These are phyloP conservation scores for Fraxinus latifolia DNA, from an alignment of 305 asterid species.

Conservation along the genomic window DNA sequence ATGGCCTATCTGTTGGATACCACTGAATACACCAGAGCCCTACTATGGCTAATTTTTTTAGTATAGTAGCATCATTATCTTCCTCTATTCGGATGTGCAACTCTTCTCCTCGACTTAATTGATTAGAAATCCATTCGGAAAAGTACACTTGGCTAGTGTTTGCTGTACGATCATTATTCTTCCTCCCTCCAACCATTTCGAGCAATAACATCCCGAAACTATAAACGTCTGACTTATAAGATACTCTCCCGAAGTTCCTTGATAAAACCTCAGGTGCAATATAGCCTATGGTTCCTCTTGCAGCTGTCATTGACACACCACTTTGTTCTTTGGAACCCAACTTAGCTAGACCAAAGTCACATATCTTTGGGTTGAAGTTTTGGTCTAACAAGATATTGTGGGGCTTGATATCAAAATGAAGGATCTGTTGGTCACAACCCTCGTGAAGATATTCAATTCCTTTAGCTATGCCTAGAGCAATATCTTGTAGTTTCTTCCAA, in stretches of 20 bases:
- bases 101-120: slow-evolving; percentile 13
- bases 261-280: slow-evolving; percentile 20
- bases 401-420: slow-evolving; percentile 28
- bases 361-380: slow-evolving; percentile 14
- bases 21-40: slow-evolving; percentile 32
- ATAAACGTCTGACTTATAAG: slow-evolving; percentile 19
- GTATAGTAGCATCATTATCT: slow-evolving; percentile 2
- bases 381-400: slow-evolving; percentile 16
- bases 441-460: slow-evolving; percentile 34
- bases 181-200: slow-evolving; percentile 25
- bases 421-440: slow-evolving; percentile 27
- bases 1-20: slow-evolving; percentile 24
- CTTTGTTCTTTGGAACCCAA: slow-evolving; percentile 24
- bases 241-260: slow-evolving; percentile 8
- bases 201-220: slow-evolving; percentile 27
- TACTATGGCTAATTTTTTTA: slow-evolving; percentile 8
- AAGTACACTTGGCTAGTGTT: slow-evolving; percentile 17
- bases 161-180: slow-evolving; percentile 9
- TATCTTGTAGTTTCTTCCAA: slow-evolving; percentile 13
- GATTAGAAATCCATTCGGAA: slow-evolving; percentile 17
- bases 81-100: slow-evolving; percentile 20
- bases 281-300: slow-evolving; percentile 27
- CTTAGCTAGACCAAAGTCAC: slow-evolving; percentile 25
- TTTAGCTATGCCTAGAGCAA: slow-evolving; percentile 24
- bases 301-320: slow-evolving; percentile 16